A percentile compares a stretch with the other conserved stretches of the same genome.
These are phyloP conservation scores for Apiospora pterosperma DNA, from an alignment of 2,329 filamentous ascomycete species.

Conservation along the genomic window DNA sequence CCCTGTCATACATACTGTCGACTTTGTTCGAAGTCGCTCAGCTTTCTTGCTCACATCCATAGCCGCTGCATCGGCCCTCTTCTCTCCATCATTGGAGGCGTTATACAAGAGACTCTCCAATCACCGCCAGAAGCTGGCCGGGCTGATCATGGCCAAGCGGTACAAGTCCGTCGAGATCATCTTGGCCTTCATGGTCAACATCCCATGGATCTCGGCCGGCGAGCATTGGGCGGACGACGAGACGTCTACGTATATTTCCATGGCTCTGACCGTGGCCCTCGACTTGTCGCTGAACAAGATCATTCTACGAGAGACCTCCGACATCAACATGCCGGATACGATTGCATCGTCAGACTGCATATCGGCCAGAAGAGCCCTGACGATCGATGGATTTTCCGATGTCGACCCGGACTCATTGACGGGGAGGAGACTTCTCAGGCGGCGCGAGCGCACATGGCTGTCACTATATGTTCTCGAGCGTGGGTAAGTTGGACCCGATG, in stretches of 20 bases:
- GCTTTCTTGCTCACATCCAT: constrained; percentile 71
- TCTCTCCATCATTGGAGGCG: constrained; percentile 60
- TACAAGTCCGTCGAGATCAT: constrained; percentile 72
- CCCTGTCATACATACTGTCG: constrained; percentile 60
- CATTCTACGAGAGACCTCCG: constrained; percentile 51
- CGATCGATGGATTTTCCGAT: constrained; percentile 65
- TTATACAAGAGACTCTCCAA: constrained; percentile 63
- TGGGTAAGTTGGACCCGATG: constrained; percentile 40
- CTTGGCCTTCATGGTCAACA: constrained; percentile 70
- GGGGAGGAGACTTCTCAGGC: constrained; percentile 58
- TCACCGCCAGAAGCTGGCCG: constrained; percentile 61
- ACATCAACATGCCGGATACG: constrained; percentile 34
- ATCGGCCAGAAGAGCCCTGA: constrained; percentile 61
- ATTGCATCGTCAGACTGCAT: constrained; percentile 66
- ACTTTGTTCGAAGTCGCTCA: constrained; percentile 64
- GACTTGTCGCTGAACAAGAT: constrained; percentile 70
- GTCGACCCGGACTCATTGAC: constrained; percentile 58
- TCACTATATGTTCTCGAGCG: constrained; percentile 70
- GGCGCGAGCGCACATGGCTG: constrained; percentile 68
- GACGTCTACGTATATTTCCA: constrained; percentile 67
- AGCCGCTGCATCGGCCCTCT: constrained; percentile 64
- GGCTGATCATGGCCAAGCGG: constrained; percentile 57
- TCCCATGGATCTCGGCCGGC: constrained; percentile 71
- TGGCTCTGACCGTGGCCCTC: constrained; percentile 65
- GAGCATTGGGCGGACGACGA: constrained; percentile 69